A percentile compares a stretch with the other conserved stretches of the same genome.
Evolutionary conservation across 116 monocot genomes (phyloP).

Genomic region (Papilionanthe hybrid): DNA sequence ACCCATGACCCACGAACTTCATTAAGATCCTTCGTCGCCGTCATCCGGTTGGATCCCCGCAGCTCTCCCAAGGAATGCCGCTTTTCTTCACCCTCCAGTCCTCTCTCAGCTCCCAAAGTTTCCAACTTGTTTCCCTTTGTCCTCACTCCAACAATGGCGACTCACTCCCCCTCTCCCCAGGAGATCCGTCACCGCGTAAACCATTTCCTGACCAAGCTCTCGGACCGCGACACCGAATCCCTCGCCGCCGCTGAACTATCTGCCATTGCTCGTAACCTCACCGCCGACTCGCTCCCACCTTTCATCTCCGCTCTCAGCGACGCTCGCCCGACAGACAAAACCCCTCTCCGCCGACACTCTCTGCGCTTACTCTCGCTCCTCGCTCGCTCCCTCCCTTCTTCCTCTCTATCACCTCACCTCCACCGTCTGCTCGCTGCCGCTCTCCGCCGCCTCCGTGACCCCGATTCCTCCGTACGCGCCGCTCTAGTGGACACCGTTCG

Average conservation of each 20-base stretch:
- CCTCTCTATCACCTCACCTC: constrained; percentile 40
- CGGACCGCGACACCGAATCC: constrained; percentile 86
- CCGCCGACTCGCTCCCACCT: constrained; percentile 33
- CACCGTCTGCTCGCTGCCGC: constrained; percentile 71
- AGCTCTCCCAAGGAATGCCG: background rate
- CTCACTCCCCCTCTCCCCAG: background rate
- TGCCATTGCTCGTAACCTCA: constrained; percentile 50
- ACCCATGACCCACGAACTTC: background rate
- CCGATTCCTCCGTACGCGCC: constrained; percentile 85
- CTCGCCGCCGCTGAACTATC: constrained; percentile 83
- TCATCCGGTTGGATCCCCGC: background rate
- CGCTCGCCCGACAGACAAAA: constrained; percentile 60
- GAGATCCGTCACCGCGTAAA: constrained; percentile 54
- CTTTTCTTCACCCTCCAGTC: background rate
- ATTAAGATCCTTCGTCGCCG: background rate
- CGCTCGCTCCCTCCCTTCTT: constrained; percentile 27
- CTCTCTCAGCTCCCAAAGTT: background rate
- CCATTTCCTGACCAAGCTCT: constrained; percentile 60
- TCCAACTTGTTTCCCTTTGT: background rate
- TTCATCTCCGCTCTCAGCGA: constrained; percentile 84
- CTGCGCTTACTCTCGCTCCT: constrained; percentile 67
- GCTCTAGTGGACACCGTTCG: constrained; percentile 73
- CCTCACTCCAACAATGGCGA: background rate
- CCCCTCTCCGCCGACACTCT: constrained; percentile 75
- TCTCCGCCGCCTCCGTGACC: constrained; percentile 76